Conservation (phyloP, 495 filamentous ascomycete species). For the Aspergillus campestris region DNA sequence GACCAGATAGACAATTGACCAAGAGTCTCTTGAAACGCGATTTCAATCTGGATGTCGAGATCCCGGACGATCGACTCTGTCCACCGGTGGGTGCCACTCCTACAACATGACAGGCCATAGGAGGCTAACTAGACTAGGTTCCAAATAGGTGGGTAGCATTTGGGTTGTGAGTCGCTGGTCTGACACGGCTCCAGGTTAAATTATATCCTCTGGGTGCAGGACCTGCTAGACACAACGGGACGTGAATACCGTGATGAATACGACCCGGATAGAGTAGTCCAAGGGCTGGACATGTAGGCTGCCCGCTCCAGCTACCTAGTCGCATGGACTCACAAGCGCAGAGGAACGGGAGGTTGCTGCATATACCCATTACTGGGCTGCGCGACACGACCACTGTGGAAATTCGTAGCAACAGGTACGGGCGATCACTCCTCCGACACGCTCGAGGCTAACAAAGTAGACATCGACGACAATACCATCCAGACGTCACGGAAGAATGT, state of each 20-base stretch:
- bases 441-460: conserved; percentile 26
- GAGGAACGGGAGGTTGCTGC: conserved; percentile 79
- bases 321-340: conserved; percentile 13
- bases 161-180: background rate
- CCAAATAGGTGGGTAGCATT: conserved; percentile 48
- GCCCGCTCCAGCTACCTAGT: background rate
- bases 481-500: conserved; percentile 58
- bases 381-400: conserved; percentile 56
- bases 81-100: conserved; percentile 56
- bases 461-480: conserved; percentile 70
- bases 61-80: conserved; percentile 75
- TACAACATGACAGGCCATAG: background rate
- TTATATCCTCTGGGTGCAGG: conserved; percentile 87
- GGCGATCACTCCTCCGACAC: background rate
- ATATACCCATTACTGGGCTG: conserved; percentile 90
- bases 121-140: conserved; percentile 35
- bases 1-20: conserved; percentile 56
- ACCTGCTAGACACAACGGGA: conserved; percentile 67
- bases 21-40: conserved; percentile 68
- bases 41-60: conserved; percentile 61
- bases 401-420: conserved; percentile 61
- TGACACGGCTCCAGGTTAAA: conserved; percentile 48
- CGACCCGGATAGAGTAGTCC: conserved; percentile 46
- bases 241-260: conserved; percentile 44
- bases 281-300: conserved; percentile 69